Evolutionary conservation across 495 filamentous ascomycete genomes (phyloP), one percentile per base, ranked within the genome.

Genomic region (Penicillium robsamsonii): DNA sequence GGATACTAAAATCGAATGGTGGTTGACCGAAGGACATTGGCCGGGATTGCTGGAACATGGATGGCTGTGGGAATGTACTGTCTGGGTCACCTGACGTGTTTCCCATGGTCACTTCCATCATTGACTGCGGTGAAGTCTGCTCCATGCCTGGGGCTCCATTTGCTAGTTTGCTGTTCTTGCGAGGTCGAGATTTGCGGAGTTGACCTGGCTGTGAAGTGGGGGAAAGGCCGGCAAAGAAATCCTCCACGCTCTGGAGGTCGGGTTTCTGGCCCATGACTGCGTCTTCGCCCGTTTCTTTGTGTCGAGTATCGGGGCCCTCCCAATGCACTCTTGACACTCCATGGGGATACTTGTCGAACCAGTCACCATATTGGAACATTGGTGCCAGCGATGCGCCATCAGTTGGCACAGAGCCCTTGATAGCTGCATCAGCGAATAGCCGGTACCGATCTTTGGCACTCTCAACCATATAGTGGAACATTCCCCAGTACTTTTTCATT

Each of bases 401-500:
- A 52, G 74, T 78, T 47, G 82, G 72, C 22, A 71, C 64, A 27
- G 73, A 68, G 29, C 72, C 75, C 48, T 71, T 72, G 50, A 75
- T 72, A 25, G 86, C 82, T 30, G 88, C 87, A 71, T 96, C 92
- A 29, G 90, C 87, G 65, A 90, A 92, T 30, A 87, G 86, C 47
- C 86, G 83, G 69, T 95, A 98, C 54, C 94, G 85, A 55, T 94
- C 90, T 56, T 93, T 92, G 27, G 96, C 80, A 66, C 93, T 95
- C 64, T 97, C 91, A 2, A 88, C 87, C 84, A 97, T 93, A 70
- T 89, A 96, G 66, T 95, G 90, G 68, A 97, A 96, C 85, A 96
- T 92, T 52, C 92, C 94, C 94, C 94, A 98, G 66, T 94, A 91
- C 57, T 87, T 89, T 75, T 95, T 96, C 88, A 97, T 94, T 70